phyloP scores from a whole-genome alignment of 2,329 filamentous ascomycete genomes.

The Colletotrichum sp. region DNA sequence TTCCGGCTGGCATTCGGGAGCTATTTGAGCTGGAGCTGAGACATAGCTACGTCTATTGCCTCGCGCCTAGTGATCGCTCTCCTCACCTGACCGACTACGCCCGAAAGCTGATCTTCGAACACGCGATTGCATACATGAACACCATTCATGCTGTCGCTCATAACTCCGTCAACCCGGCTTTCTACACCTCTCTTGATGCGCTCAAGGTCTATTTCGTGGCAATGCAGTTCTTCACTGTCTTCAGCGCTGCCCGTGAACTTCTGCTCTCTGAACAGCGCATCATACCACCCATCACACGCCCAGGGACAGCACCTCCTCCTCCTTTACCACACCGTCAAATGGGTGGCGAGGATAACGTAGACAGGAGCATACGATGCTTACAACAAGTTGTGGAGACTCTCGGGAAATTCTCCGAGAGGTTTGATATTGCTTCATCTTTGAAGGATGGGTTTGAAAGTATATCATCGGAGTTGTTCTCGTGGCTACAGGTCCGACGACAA shows the following conservation, averaged over 20 bases:
- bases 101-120: conserved; percentile 83
- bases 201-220: conserved; percentile 81
- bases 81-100: conserved; percentile 78
- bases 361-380: conserved; percentile 61
- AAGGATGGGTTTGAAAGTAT: conserved; percentile 57
- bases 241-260: conserved; percentile 58
- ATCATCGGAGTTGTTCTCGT: conserved; percentile 49
- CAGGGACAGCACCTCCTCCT: conserved; percentile 54
- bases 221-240: conserved; percentile 65
- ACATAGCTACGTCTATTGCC: conserved; percentile 89
- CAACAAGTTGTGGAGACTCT: conserved; percentile 59
- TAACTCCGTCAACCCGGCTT: conserved; percentile 63
- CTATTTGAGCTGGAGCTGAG: conserved; percentile 88
- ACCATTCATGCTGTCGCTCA: conserved; percentile 73
- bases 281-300: conserved; percentile 45
- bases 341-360: conserved; percentile 53
- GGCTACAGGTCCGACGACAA: conserved; percentile 44
- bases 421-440: conserved; percentile 62
- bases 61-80: conserved; percentile 79
- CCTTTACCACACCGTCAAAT: conserved; percentile 55
- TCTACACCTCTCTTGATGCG: conserved; percentile 88
- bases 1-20: conserved; percentile 70
- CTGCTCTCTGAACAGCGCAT: conserved; percentile 57
- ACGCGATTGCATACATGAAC: conserved; percentile 81
- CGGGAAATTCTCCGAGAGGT: conserved; percentile 61